Percentiles rank a stretch among this genome's conserved stretches.
Evolutionary conservation across 345 rosid species (phyloP).

Genomic region (Pistacia atlantica): DNA sequence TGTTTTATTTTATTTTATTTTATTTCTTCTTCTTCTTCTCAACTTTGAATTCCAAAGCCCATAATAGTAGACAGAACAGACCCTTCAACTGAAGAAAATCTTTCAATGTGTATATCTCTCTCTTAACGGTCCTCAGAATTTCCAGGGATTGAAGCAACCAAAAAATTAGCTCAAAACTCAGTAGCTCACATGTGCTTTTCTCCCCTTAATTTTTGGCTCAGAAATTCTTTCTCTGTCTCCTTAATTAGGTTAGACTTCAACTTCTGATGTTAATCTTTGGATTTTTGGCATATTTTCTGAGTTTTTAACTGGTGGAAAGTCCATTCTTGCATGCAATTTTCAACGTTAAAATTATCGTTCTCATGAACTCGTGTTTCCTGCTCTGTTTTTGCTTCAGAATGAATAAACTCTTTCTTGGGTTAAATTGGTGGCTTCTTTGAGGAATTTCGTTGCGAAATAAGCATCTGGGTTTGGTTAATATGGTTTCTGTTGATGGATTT

Average conservation of each 20-base stretch:
- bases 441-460: conserved; percentile 18
- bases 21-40: neutral
- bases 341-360: conserved; percentile 45
- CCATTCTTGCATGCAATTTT: conserved; percentile 44
- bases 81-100: conserved; percentile 35
- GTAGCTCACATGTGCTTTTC: conserved; percentile 77
- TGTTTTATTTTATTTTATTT: neutral
- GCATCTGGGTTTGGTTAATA: conserved; percentile 31
- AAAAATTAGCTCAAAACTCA: conserved; percentile 33
- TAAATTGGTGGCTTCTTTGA: conserved; percentile 34
- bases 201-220: conserved; percentile 20
- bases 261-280: conserved; percentile 37
- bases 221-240: conserved; percentile 23
- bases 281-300: conserved; percentile 27
- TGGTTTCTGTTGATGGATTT: conserved; percentile 36
- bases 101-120: conserved; percentile 18
- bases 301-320: conserved; percentile 54
- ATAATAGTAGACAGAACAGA: conserved; percentile 22
- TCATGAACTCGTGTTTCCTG: conserved; percentile 30
- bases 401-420: conserved; percentile 32
- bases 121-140: conserved; percentile 53
- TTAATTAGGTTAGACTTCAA: conserved; percentile 60
- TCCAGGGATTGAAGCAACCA: conserved; percentile 65
- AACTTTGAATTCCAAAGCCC: neutral
- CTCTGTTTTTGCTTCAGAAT: conserved; percentile 48